Evolutionary conservation across 208 protist species (phyloP).

Genomic region (Balamuthia mandrillaris): DNA sequence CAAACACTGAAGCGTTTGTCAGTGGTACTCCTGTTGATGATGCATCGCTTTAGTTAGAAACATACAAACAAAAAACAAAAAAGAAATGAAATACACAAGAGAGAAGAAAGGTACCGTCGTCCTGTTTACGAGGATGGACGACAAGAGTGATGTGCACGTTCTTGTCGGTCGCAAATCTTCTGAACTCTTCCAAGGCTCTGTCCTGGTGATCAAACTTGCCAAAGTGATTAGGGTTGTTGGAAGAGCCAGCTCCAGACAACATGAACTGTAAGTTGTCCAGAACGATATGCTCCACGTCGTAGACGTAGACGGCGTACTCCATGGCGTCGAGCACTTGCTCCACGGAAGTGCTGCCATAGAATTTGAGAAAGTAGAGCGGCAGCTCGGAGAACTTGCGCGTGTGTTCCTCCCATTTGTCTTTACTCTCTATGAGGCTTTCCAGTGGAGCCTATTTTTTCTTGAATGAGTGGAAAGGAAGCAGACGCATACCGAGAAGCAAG

Average conservation of each 20-base stretch:
- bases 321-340: slow-evolving; percentile 70
- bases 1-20: slow-evolving; percentile 63
- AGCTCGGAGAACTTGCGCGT: slow-evolving; percentile 53
- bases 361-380: slow-evolving; percentile 69
- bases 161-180: slow-evolving; percentile 67
- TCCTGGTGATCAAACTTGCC: slow-evolving; percentile 67
- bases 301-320: slow-evolving; percentile 72
- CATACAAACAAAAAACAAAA: too few relatives aligned
- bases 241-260: background rate
- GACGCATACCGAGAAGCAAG: background rate
- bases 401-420: slow-evolving; percentile 44
- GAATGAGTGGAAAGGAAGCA: background rate
- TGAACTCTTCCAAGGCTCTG: slow-evolving; percentile 60
- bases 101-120: slow-evolving; percentile 41
- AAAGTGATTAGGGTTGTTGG: background rate
- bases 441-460: background rate
- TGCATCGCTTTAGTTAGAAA: too few relatives aligned
- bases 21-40: too few relatives aligned
- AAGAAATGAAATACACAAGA: too few relatives aligned
- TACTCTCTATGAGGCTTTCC: background rate
- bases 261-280: slow-evolving; percentile 77
- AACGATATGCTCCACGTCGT: slow-evolving; percentile 73
- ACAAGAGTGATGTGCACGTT: slow-evolving; percentile 76
- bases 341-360: slow-evolving; percentile 66
- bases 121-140: slow-evolving; percentile 71